Conservation (phyloP, 176 grass and related monocot species). For the Cenchrus americanus region DNA sequence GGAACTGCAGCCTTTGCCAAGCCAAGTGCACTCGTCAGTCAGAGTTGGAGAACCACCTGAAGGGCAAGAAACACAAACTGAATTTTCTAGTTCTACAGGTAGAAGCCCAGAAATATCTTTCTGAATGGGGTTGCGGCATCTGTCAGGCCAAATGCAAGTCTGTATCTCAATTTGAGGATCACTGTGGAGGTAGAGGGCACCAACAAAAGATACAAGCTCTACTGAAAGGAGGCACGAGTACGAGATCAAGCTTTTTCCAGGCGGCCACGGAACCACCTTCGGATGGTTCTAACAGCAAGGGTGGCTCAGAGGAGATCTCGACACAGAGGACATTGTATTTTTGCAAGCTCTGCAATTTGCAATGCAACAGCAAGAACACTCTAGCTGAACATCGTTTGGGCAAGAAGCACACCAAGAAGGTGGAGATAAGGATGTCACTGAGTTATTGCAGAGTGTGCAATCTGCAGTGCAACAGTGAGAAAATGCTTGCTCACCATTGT, state of each 20-base stretch:
- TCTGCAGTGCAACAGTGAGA: constrained; percentile 26
- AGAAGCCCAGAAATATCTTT: constrained; percentile 11
- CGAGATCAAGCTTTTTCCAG: background rate
- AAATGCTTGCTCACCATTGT: constrained; percentile 10
- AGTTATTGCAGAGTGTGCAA: constrained; percentile 30
- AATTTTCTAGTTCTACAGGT: background rate
- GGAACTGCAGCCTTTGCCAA: constrained; percentile 25
- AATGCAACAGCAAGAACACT: constrained; percentile 28
- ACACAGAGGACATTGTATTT: background rate
- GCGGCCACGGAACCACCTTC: background rate
- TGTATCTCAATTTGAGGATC: constrained; percentile 22
- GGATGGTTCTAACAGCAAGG: background rate
- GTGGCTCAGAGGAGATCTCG: background rate
- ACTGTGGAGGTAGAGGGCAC: constrained; percentile 37
- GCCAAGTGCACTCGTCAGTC: background rate
- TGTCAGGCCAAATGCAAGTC: constrained; percentile 40
- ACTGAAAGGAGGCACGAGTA: background rate
- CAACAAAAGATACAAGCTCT: constrained; percentile 23
- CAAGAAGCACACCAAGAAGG: constrained; percentile 20
- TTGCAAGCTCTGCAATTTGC: constrained; percentile 26
- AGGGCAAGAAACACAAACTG: constrained; percentile 24
- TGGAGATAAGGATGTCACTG: background rate
- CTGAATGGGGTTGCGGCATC: background rate
- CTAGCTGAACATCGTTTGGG: background rate
- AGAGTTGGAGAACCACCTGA: background rate